These are phyloP conservation scores for Auriculariales sp. DNA, from an alignment of 768 basidiomycete species.

Conservation along the genomic window DNA sequence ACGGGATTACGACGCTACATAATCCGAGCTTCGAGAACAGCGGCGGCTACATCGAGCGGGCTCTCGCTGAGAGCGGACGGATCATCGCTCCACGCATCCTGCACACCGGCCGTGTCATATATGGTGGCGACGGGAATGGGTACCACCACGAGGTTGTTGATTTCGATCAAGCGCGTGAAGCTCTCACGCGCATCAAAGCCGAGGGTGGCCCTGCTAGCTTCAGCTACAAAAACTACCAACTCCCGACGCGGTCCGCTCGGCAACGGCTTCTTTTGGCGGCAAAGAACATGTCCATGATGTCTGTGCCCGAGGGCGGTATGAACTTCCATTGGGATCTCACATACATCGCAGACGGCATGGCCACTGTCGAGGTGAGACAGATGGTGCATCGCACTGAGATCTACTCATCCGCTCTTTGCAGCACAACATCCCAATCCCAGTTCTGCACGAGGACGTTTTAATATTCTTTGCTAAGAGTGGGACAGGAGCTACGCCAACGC, in stretches of 20 bases:
- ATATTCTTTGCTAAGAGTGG: conserved; percentile 51
- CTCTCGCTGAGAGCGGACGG: conserved; percentile 51
- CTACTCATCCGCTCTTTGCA: conserved; percentile 42
- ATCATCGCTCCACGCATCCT: conserved; percentile 60
- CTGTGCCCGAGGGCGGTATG: conserved; percentile 66
- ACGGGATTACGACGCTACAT: conserved; percentile 63
- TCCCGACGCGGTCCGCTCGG: conserved; percentile 52
- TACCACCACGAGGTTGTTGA: conserved; percentile 51
- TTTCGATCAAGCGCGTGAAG: conserved; percentile 46
- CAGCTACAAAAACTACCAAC: conserved; percentile 68
- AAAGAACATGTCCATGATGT: conserved; percentile 48
- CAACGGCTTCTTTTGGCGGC: conserved; percentile 51
- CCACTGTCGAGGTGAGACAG: background rate
- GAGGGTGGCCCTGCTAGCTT: conserved; percentile 58
- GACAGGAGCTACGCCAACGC: conserved; percentile 60
- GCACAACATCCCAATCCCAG: conserved; percentile 51
- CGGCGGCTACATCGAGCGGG: conserved; percentile 48
- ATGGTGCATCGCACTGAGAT: background rate
- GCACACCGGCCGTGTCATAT: conserved; percentile 51
- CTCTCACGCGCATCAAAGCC: conserved; percentile 50
- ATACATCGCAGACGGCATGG: conserved; percentile 59
- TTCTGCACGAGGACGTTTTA: conserved; percentile 51
- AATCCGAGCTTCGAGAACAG: conserved; percentile 31
- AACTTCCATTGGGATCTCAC: conserved; percentile 69
- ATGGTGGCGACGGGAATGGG: conserved; percentile 31